These are phyloP conservation scores for Cordyceps militaris DNA, from an alignment of 2,329 filamentous ascomycete species.

Conservation along the genomic window DNA sequence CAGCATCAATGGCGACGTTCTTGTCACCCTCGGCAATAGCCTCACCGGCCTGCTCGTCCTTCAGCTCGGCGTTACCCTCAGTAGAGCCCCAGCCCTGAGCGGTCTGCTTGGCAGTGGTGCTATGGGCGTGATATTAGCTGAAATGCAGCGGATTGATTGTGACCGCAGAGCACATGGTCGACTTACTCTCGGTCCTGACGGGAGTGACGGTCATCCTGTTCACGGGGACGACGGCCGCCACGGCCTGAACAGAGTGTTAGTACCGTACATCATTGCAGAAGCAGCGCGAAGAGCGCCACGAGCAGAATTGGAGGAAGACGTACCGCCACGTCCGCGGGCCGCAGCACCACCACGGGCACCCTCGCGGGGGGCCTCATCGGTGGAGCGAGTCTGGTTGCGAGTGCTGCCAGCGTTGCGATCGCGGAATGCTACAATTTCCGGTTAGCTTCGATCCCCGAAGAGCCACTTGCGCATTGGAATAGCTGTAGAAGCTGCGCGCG, in stretches of 20 bases:
- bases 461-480: slow-evolving; percentile 3
- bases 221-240: slow-evolving; percentile 45
- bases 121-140: slow-evolving; percentile 24
- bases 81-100: slow-evolving; percentile 83
- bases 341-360: slow-evolving; percentile 52
- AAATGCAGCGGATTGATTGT: neutral
- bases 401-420: slow-evolving; percentile 75
- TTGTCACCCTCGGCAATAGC: slow-evolving; percentile 80
- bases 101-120: slow-evolving; percentile 79
- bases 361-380: slow-evolving; percentile 56
- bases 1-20: slow-evolving; percentile 49
- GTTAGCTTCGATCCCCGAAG: slow-evolving; percentile 13
- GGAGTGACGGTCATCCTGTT: slow-evolving; percentile 51
- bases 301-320: slow-evolving; percentile 22
- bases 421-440: slow-evolving; percentile 62
- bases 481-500: neutral
- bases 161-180: neutral
- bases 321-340: slow-evolving; percentile 55
- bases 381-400: slow-evolving; percentile 75
- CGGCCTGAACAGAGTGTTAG: slow-evolving; percentile 34
- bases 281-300: neutral
- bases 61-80: slow-evolving; percentile 75
- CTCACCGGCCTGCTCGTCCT: slow-evolving; percentile 87
- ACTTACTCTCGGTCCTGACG: slow-evolving; percentile 42
- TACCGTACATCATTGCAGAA: neutral